Conservation (phyloP, 805 yeast species). For the Torulaspora franciscae region DNA sequence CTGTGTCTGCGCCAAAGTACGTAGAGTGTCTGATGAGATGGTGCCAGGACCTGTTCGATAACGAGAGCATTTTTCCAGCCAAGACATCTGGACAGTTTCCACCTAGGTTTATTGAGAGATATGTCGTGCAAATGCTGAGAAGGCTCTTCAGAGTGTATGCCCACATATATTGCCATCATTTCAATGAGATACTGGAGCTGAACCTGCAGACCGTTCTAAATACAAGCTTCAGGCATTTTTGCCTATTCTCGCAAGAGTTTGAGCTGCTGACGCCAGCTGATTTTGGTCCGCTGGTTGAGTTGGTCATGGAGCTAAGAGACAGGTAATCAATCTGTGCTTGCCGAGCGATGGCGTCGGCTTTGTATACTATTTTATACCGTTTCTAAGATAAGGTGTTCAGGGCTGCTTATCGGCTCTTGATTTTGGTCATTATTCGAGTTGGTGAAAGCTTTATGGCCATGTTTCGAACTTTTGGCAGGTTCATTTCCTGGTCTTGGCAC, state of each 20-base stretch:
- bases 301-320: slow-evolving; percentile 49
- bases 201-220: slow-evolving; percentile 90
- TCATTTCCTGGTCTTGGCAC: too few species aligned
- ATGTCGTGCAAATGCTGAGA: slow-evolving; percentile 82
- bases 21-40: slow-evolving; percentile 91
- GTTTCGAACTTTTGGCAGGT: too few species aligned
- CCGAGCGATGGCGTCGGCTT: neutral
- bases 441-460: too few species aligned
- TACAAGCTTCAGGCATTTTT: slow-evolving; percentile 91
- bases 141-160: slow-evolving; percentile 92
- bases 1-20: slow-evolving; percentile 91
- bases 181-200: slow-evolving; percentile 87
- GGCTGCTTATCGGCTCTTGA: too few species aligned
- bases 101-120: slow-evolving; percentile 60
- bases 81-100: slow-evolving; percentile 92
- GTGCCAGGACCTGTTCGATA: slow-evolving; percentile 90
- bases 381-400: neutral
- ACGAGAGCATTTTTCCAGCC: slow-evolving; percentile 84
- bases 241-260: slow-evolving; percentile 81
- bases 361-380: slow-evolving; percentile 2
- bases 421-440: too few species aligned
- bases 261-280: slow-evolving; percentile 71
- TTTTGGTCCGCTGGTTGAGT: slow-evolving; percentile 85
- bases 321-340: slow-evolving; percentile 15
- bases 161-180: slow-evolving; percentile 96